Evolutionary conservation across 768 basidiomycete genomes (phyloP), one percentile per base, ranked within the genome.

Genomic region (Mycena alexandri): DNA sequence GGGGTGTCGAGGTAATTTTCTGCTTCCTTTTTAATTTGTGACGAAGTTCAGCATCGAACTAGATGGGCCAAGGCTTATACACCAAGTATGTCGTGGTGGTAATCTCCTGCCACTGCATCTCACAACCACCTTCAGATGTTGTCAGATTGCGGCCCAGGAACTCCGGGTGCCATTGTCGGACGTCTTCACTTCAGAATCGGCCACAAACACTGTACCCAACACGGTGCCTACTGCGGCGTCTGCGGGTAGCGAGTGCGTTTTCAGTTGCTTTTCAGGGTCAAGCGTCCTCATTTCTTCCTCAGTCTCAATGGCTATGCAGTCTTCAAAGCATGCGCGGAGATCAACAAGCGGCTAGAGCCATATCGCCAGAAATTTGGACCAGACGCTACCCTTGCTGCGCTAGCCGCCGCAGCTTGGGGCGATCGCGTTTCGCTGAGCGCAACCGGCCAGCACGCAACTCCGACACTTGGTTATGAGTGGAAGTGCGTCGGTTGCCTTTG

Each of bases 31-130:
- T 1, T 8, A 13, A n/a, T 56, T 19, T 19, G 43, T 6, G 38
- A 38, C 14, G 6, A 36, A 29, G 25, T 2, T 17, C 60, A 24
- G 46, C 13, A 33, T 50, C 6, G 7, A 52, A 29, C 7, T 29
- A 68, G 63, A 70, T 70, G 69, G 69, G 69, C 17, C 69, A 70
- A 57, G 71, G 71, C 33, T 46, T 72, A n/a, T 72, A 72, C 63
- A 72, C 71, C 21, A 72, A 72, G 70, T 69, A 48, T 11, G 67
- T 21, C 1, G 38, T 24, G 4, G 2, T 47, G 5, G 14, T 19
- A 17, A 5, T 24, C 38, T 16, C 13, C 17, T 34, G 29, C 3
- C 5, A 14, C 44, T 14, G 24, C 29, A 29, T 29, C 29, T 29
- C 29, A 29, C 29, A 12, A 42, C 10, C 24, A n/a, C 25, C 21